Evolutionary conservation across 768 basidiomycete genomes (phyloP).

Genomic region (Termitomyces sp.): DNA sequence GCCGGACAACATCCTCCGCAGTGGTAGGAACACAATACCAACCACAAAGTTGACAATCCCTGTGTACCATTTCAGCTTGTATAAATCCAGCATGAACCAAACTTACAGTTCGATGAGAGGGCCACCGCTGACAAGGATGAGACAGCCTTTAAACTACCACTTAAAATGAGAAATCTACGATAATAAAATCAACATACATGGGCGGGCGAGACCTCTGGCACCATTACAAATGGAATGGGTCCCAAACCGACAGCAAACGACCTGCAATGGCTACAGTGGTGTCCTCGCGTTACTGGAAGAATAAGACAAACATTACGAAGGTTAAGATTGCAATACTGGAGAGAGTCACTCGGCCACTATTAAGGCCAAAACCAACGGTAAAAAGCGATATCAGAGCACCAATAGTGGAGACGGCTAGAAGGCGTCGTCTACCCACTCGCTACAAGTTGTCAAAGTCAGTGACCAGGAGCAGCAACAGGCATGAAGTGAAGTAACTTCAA

Average conservation of each 20-base stretch:
- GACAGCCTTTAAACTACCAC: conserved; percentile 47
- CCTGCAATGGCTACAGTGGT: conserved; percentile 27
- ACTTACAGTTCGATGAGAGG: conserved; percentile 66
- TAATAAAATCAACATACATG: conserved; percentile 43
- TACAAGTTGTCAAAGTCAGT: conserved; percentile 19
- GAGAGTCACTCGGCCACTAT: conserved; percentile 50
- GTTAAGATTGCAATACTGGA: conserved; percentile 70
- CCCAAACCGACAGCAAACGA: conserved; percentile 90
- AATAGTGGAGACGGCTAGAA: conserved; percentile 60
- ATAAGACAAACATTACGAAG: conserved; percentile 62
- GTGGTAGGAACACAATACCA: conserved; percentile 78
- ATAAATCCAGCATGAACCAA: conserved; percentile 1
- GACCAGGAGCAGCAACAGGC: neutral
- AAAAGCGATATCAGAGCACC: conserved; percentile 65
- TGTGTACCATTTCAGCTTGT: conserved; percentile 18
- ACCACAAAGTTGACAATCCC: conserved; percentile 86
- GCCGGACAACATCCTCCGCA: conserved; percentile 68
- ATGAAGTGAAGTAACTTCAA: conserved; percentile 54
- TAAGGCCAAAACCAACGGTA: conserved; percentile 64
- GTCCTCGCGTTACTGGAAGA: neutral
- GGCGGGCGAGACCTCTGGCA: conserved; percentile 82
- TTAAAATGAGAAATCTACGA: conserved; percentile 2
- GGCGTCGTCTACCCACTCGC: conserved; percentile 66
- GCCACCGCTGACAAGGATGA: conserved; percentile 74
- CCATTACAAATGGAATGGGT: conserved; percentile 88